Evolutionary conservation across 108 stramenopile genomes (phyloP).

Genomic region (Discostella stelligeroides): DNA sequence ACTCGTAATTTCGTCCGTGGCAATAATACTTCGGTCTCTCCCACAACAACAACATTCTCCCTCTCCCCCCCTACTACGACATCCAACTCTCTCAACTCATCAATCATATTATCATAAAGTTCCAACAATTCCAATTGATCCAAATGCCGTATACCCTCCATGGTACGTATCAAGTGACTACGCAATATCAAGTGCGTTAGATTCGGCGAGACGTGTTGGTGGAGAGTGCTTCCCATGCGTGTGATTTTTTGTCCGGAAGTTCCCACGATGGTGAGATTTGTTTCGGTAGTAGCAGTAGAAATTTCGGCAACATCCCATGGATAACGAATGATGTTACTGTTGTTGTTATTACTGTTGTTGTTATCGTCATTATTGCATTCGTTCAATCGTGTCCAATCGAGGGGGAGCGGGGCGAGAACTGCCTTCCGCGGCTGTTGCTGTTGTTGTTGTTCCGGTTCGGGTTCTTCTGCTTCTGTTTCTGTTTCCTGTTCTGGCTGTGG

Average conservation of each 20-base stretch:
- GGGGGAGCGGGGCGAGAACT: constrained; percentile 40
- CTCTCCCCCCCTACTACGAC: constrained; percentile 44
- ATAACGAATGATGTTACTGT: constrained; percentile 55
- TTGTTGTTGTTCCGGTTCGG: not conserved
- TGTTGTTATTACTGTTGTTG: constrained; percentile 21
- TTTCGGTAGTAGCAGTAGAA: constrained; percentile 49
- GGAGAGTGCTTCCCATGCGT: constrained; percentile 62
- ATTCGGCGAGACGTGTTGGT: constrained; percentile 37
- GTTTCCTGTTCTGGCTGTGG: too few species aligned
- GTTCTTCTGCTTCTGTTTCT: not conserved
- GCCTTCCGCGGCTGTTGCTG: too few species aligned
- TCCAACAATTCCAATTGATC: constrained; percentile 80
- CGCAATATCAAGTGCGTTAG: constrained; percentile 69
- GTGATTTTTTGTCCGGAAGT: constrained; percentile 90
- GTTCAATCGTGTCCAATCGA: constrained; percentile 71
- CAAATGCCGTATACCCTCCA: constrained; percentile 74
- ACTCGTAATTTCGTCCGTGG: constrained; percentile 56
- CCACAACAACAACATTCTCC: too few species aligned
- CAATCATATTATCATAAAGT: constrained; percentile 94
- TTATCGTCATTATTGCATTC: constrained; percentile 9
- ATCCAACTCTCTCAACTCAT: constrained; percentile 55
- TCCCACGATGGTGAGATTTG: constrained; percentile 70
- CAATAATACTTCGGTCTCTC: too few species aligned
- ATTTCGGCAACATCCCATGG: constrained; percentile 69
- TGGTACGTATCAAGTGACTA: constrained; percentile 74